These are phyloP conservation scores for Biancaea sappan DNA, from an alignment of 306 rosid species.

Conservation along the genomic window DNA sequence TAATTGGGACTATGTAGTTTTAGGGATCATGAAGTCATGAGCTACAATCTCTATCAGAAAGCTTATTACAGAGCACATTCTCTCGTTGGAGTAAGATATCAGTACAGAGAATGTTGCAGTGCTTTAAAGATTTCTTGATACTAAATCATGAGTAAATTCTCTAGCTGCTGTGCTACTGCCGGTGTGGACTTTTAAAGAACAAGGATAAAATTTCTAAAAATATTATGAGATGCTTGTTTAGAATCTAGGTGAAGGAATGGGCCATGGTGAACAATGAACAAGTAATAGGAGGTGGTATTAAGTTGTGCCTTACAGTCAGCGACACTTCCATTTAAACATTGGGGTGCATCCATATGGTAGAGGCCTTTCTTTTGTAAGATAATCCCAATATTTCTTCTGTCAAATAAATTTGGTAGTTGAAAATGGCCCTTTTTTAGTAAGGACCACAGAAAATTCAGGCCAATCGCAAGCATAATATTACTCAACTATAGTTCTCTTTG, in stretches of 20 bases:
- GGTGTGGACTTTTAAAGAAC: neutral
- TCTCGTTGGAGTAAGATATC: neutral
- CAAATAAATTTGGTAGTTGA: neutral
- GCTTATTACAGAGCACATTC: slow-evolving; percentile 6
- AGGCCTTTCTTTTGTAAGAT: neutral
- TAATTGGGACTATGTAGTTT: neutral
- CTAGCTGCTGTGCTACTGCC: neutral
- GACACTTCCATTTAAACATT: neutral
- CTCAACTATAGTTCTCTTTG: neutral
- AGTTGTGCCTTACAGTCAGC: neutral
- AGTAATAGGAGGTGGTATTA: neutral
- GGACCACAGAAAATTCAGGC: neutral
- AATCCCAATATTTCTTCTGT: neutral
- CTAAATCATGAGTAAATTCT: neutral
- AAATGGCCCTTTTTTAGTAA: neutral
- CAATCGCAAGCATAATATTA: neutral
- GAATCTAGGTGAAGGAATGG: neutral
- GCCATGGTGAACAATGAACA: neutral
- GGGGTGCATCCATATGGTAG: neutral
- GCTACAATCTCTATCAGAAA: slow-evolving; percentile 15
- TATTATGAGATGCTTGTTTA: neutral
- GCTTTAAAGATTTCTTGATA: neutral
- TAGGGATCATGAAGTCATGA: slow-evolving; percentile 18
- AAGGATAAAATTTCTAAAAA: neutral
- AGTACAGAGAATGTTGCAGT: neutral